A percentile compares a stretch with the other conserved stretches of the same genome.
Conservation (phyloP, 805 yeast species). For the Cyberlindnera lachancei region DNA sequence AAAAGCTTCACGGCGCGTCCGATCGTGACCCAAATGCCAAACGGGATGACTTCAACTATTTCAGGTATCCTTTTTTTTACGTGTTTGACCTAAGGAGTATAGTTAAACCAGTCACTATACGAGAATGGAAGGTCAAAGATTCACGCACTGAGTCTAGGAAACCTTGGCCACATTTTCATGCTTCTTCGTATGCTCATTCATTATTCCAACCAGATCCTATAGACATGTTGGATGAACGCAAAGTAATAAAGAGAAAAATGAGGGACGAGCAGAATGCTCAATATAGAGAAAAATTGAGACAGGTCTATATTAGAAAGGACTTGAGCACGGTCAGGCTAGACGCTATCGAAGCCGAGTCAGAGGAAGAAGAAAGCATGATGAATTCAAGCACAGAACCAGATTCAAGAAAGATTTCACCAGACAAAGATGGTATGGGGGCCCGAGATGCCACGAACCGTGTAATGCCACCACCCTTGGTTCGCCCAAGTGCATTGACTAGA, state of each 20-base stretch:
- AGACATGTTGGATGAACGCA: constrained; percentile 31
- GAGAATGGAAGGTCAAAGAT: constrained; percentile 63
- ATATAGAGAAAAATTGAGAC: constrained; percentile 30
- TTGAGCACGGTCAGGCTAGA: too few species aligned
- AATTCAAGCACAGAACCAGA: background rate
- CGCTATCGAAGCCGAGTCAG: too few species aligned
- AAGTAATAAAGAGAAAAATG: constrained; percentile 25
- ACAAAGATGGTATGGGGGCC: background rate
- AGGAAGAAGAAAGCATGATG: too few species aligned
- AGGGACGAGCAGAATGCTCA: constrained; percentile 27
- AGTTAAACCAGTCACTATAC: constrained; percentile 70
- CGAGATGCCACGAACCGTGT: constrained; percentile 18
- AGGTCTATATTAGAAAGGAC: too few species aligned
- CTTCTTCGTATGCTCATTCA: constrained; percentile 61
- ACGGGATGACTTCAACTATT: constrained; percentile 78
- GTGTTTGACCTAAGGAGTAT: constrained; percentile 75
- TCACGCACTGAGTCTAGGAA: constrained; percentile 6
- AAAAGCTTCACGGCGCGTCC: constrained; percentile 76
- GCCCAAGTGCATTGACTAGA: constrained; percentile 12
- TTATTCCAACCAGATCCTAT: constrained; percentile 66
- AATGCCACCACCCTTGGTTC: too few species aligned
- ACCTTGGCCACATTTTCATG: constrained; percentile 53
- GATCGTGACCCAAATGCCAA: constrained; percentile 84
- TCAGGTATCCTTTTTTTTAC: constrained; percentile 65
- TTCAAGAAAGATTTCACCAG: background rate